Percentiles rank a stretch among this genome's conserved stretches.
These are phyloP conservation scores for Kwoniella botswanensis DNA, from an alignment of 768 basidiomycete genomes.

Conservation along the genomic window DNA sequence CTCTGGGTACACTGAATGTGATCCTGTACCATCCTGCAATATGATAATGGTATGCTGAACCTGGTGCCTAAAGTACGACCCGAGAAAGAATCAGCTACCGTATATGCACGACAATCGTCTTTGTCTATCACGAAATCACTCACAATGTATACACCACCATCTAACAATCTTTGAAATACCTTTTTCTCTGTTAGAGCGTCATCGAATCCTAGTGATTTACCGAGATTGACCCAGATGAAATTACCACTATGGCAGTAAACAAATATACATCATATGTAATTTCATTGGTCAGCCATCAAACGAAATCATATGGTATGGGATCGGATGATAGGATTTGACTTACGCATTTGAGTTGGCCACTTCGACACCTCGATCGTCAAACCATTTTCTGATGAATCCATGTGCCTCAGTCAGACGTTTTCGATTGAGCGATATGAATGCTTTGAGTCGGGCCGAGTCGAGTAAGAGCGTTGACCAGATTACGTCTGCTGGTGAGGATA, in stretches of 20 bases:
- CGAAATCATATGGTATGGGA: neutral
- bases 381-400: conserved; percentile 47
- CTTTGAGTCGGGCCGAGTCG: conserved; percentile 27
- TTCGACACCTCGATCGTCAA: conserved; percentile 42
- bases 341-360: conserved; percentile 52
- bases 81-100: neutral
- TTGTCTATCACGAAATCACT: conserved; percentile 12
- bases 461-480: conserved; percentile 44
- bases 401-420: conserved; percentile 45
- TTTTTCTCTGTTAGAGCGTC: conserved; percentile 46
- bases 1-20: conserved; percentile 49
- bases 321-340: conserved; percentile 2
- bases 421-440: conserved; percentile 44
- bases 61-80: conserved; percentile 40
- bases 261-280: neutral
- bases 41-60: conserved; percentile 50
- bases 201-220: conserved; percentile 39
- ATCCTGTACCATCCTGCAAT: conserved; percentile 49
- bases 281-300: neutral
- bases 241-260: no score
- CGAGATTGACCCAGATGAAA: conserved; percentile 56
- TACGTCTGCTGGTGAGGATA: conserved; percentile 47
- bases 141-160: conserved; percentile 56
- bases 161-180: conserved; percentile 52
- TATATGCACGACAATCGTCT: neutral